These are phyloP conservation scores for Penicillium decumbens DNA, from an alignment of 2,329 filamentous ascomycete species.

Conservation along the genomic window DNA sequence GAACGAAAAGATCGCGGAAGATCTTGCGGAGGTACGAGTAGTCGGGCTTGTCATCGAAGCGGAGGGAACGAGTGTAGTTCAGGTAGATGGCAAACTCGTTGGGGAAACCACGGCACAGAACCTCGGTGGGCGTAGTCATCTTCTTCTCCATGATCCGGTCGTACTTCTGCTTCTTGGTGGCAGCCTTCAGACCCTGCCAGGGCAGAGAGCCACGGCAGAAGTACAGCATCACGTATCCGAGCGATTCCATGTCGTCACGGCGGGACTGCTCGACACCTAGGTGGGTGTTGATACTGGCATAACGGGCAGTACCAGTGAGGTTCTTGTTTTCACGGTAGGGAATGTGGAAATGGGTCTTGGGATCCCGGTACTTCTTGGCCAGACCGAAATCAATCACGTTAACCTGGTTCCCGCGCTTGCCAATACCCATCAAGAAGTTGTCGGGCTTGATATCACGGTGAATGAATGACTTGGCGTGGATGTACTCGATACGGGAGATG, in stretches of 20 bases:
- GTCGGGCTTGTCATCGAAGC: slow-evolving; percentile 99
- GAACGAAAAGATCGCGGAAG: slow-evolving; percentile 98
- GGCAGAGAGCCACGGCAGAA: slow-evolving; percentile 98
- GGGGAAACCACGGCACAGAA: slow-evolving; percentile 97
- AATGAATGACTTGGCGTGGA: slow-evolving; percentile 99
- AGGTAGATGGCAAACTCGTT: slow-evolving; percentile 99
- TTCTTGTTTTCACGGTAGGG: slow-evolving; percentile 99
- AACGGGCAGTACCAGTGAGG: slow-evolving; percentile 95
- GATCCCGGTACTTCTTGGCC: slow-evolving; percentile 99
- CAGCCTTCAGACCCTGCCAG: slow-evolving; percentile 97
- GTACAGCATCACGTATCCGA: slow-evolving; percentile 99
- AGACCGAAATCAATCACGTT: slow-evolving; percentile 99
- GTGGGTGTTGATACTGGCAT: slow-evolving; percentile 98
- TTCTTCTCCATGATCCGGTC: slow-evolving; percentile 99
- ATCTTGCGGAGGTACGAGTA: slow-evolving; percentile 99
- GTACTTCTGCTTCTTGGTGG: slow-evolving; percentile 99
- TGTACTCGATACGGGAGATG: slow-evolving; percentile 99
- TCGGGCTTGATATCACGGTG: slow-evolving; percentile 99
- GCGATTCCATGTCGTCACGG: slow-evolving; percentile 98
- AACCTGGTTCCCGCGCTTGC: slow-evolving; percentile 98
- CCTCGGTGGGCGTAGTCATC: slow-evolving; percentile 99
- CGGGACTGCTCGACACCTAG: slow-evolving; percentile 98
- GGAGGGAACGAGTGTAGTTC: slow-evolving; percentile 97
- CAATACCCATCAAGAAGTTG: slow-evolving; percentile 99
- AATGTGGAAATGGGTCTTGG: slow-evolving; percentile 99